A percentile compares a stretch with the other conserved stretches of the same genome.
Evolutionary conservation across 2,329 filamentous ascomycete genomes (phyloP).

Genomic region (Colletotrichum limetticola): DNA sequence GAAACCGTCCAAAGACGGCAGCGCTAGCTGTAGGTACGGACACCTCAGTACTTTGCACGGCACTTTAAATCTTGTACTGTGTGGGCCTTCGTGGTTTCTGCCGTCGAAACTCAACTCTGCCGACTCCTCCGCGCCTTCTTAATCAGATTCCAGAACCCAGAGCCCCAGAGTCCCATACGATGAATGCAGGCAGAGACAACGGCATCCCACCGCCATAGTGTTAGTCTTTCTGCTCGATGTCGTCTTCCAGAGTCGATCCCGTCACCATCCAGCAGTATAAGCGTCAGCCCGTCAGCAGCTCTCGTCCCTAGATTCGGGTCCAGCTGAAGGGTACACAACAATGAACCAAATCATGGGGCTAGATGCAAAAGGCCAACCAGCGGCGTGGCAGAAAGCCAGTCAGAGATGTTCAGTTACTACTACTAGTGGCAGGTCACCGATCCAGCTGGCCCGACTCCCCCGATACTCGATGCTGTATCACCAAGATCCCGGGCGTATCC

Average conservation of each 20-base stretch:
- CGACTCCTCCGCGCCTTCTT: constrained; percentile 6
- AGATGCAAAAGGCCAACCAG: not conserved
- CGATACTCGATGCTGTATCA: constrained; percentile 2
- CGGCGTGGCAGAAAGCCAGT: not conserved
- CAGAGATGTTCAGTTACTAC: not conserved
- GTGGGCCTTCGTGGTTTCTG: not conserved
- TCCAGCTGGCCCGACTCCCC: not conserved
- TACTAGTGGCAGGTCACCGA: not conserved
- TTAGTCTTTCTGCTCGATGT: not conserved
- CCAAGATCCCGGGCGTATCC: constrained; percentile 14
- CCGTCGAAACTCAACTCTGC: not conserved
- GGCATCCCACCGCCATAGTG: not conserved
- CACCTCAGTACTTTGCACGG: no score
- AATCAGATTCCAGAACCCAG: constrained; percentile 11
- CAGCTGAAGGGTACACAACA: not conserved
- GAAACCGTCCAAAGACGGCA: constrained; percentile 21
- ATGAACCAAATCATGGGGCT: not conserved
- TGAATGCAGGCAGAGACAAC: constrained; percentile 13
- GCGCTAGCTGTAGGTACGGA: not conserved
- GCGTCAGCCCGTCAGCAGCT: constrained; percentile 8
- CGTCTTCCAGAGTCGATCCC: not conserved
- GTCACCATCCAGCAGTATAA: not conserved
- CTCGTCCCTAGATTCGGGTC: not conserved
- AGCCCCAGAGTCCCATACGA: constrained; percentile 6
- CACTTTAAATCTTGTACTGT: no score